phyloP scores from a whole-genome alignment of 2,329 filamentous ascomycete genomes.

The Neurospora crassa region DNA sequence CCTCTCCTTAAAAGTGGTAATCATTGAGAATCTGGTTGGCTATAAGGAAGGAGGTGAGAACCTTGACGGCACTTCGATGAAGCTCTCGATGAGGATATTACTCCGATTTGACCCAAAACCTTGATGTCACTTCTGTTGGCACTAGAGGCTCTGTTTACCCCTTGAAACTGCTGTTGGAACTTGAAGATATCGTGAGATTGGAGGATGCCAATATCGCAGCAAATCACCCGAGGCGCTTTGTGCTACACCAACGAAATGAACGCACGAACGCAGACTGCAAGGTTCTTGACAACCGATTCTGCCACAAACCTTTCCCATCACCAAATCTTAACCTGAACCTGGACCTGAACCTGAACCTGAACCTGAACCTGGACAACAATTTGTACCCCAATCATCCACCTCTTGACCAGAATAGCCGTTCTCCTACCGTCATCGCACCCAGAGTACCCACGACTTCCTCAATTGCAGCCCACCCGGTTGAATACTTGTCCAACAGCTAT shows the following conservation, averaged over 20 bases:
- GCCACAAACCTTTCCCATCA: not conserved
- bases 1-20: not conserved
- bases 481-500: not conserved
- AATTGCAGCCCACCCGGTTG: not conserved
- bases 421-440: not conserved
- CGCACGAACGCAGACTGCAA: not conserved
- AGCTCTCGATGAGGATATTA: not conserved
- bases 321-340: not conserved
- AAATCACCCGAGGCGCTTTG: not conserved
- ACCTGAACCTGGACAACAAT: not conserved
- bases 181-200: not conserved
- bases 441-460: not conserved
- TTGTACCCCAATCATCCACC: not conserved
- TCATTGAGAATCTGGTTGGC: not conserved
- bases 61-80: not conserved
- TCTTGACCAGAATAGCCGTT: not conserved
- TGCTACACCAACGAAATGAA: not conserved
- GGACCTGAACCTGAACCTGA: not conserved
- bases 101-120: not conserved
- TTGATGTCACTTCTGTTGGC: not conserved
- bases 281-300: not conserved
- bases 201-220: not conserved
- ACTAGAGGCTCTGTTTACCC: not conserved
- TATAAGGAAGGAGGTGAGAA: not conserved
- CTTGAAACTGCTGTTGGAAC: not conserved